Evolutionary conservation across 108 stramenopile genomes (phyloP).

Genomic region (Seminavis robusta): DNA sequence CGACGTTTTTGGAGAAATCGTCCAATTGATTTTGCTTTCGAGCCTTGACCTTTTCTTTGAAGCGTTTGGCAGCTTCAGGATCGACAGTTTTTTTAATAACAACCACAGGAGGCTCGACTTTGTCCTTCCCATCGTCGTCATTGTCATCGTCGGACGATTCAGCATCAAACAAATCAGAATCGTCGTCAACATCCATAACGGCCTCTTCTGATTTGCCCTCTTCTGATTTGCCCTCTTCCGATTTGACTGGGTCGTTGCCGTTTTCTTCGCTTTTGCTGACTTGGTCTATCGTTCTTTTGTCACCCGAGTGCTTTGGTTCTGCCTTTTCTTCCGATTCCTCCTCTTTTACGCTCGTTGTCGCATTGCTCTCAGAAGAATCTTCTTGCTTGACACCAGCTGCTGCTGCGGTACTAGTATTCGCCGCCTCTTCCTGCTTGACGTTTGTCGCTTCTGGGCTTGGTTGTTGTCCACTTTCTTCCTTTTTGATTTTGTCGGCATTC

Average conservation of each 20-base stretch:
- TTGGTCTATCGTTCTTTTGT: background rate
- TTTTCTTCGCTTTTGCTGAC: conserved; percentile 8
- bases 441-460: background rate
- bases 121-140: conserved; percentile 45
- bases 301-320: conserved; percentile 7
- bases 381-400: conserved; percentile 8
- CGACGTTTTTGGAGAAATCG: conserved; percentile 72
- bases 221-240: conserved; percentile 1
- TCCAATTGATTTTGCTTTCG: conserved; percentile 72
- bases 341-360: conserved; percentile 10
- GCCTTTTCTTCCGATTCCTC: conserved; percentile 23
- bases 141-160: conserved; percentile 24
- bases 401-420: background rate
- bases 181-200: conserved; percentile 45
- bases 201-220: conserved; percentile 8
- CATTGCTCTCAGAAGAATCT: conserved; percentile 3
- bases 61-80: conserved; percentile 42
- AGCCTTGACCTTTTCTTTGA: conserved; percentile 81
- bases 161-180: conserved; percentile 32
- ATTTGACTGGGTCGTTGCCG: background rate
- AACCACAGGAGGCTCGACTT: conserved; percentile 25
- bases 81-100: conserved; percentile 35
- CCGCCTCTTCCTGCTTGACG: background rate
- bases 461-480: conserved; percentile 4
- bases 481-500: background rate